Conservation (phyloP, 2,329 filamentous ascomycete species). For the Curvularia eragrostidis region DNA sequence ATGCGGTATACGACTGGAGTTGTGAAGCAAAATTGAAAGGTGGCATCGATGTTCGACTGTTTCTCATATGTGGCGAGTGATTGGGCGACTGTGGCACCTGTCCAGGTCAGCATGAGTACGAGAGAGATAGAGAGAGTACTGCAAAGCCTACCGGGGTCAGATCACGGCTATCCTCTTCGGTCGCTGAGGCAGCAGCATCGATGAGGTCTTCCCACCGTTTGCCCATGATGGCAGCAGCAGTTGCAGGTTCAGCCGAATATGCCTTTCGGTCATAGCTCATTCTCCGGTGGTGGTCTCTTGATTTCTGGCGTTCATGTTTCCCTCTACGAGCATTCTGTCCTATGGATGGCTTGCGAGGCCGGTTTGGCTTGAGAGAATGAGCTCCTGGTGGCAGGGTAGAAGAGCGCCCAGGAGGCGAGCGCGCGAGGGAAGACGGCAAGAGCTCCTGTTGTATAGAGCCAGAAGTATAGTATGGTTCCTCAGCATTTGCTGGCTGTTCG, state of each 20-base stretch:
- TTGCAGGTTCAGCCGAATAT: conserved; percentile 82
- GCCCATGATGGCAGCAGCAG: conserved; percentile 73
- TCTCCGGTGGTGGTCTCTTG: conserved; percentile 75
- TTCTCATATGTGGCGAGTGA: conserved; percentile 58
- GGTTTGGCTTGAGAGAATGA: conserved; percentile 71
- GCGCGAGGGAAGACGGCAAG: conserved; percentile 80
- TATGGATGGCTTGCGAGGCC: conserved; percentile 85
- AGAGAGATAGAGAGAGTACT: background rate
- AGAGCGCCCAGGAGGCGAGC: conserved; percentile 84
- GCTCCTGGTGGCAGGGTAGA: conserved; percentile 87
- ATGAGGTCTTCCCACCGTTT: conserved; percentile 97
- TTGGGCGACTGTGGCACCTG: conserved; percentile 60
- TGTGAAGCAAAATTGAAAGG: conserved; percentile 56
- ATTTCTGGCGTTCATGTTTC: conserved; percentile 82
- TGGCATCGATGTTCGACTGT: conserved; percentile 66
- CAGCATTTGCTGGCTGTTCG: conserved; percentile 72
- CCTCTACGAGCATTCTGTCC: conserved; percentile 77
- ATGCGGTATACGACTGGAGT: conserved; percentile 79
- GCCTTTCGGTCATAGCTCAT: conserved; percentile 80
- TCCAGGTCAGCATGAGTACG: conserved; percentile 27
- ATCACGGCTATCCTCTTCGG: conserved; percentile 87
- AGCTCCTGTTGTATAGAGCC: conserved; percentile 73
- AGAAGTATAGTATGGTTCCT: conserved; percentile 53
- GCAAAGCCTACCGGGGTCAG: conserved; percentile 76
- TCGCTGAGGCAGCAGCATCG: conserved; percentile 90